A percentile compares a stretch with the other conserved stretches of the same genome.
phyloP scores from a whole-genome alignment of 495 filamentous ascomycete species.

The Aspergillus cavernicola region DNA sequence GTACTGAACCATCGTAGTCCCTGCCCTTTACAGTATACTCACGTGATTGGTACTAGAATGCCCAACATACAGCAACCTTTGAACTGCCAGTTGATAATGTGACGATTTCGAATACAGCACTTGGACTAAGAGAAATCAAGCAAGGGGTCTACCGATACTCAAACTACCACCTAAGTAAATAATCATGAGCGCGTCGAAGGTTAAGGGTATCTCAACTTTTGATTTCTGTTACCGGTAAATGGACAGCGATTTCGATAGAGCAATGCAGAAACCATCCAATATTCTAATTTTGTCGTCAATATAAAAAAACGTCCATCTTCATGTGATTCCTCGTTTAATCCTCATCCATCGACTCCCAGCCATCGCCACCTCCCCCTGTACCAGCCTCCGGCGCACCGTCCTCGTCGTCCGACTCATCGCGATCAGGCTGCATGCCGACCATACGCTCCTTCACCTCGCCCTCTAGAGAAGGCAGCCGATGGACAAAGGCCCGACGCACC shows the following conservation, averaged over 20 bases:
- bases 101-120: too few species aligned
- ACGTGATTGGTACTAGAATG: too few species aligned
- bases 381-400: slow-evolving; percentile 50
- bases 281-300: not conserved
- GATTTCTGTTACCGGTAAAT: not conserved
- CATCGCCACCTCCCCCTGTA: slow-evolving; percentile 47
- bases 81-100: too few species aligned
- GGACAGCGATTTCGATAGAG: not conserved
- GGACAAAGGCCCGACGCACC: slow-evolving; percentile 82
- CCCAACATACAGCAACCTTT: too few species aligned
- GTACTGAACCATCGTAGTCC: too few species aligned
- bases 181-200: not conserved
- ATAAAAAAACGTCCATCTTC: not conserved
- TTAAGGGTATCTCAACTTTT: slow-evolving; percentile 11
- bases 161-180: too few species aligned
- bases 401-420: slow-evolving; percentile 60
- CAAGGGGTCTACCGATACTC: too few species aligned
- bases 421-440: slow-evolving; percentile 64
- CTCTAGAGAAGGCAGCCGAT: slow-evolving; percentile 55
- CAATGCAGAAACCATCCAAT: not conserved
- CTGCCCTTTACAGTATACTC: too few species aligned
- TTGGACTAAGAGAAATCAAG: too few species aligned
- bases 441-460: slow-evolving; percentile 73
- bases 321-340: slow-evolving; percentile 36
- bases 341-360: slow-evolving; percentile 92